Evolutionary conservation across 257 asterid species (phyloP), one percentile per base, ranked within the genome.

Genomic region (Cynanchum wilfordii): DNA sequence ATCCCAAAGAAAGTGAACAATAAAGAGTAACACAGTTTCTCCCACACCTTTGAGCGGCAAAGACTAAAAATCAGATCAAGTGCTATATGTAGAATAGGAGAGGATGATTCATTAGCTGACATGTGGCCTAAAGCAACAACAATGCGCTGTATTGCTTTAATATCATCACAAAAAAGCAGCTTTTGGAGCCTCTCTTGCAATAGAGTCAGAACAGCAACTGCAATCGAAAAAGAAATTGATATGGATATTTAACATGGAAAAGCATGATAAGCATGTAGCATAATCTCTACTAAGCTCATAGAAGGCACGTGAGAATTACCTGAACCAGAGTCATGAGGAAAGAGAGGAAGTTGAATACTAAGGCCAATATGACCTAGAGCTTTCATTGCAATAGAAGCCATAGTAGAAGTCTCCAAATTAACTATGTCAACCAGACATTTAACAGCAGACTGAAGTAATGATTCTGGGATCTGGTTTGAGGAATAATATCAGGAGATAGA

Each of bases 301-400:
- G 76, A 71, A 70, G 77, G 64, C 42, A 75, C 68, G 73, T 52
- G 73, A 56, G 66, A 80, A 36, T 20, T 73, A 94, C 99, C 97
- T 85, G 84, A 78, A 70, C 80, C 79, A 70, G 95, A 81, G 73
- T 85, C 96, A 75, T 81, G 73, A 75, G 74, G 85, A 82, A 91
- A 76, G 45, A 81, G 87, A 85, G 97, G 97, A 78, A 94, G 85
- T 69, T 90, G 88, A 72, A 80, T 70, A 71, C 93, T 80, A 77
- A 91, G 88, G 79, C 98, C 99, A 85, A 94, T 88, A 83, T 91
- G 97, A 77, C 99, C 99, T 80, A 94, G 85, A 60, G 98, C 89
- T 89, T 90, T 93, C 93, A 91, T 85, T 57, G 96, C 97, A 73
- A 84, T 83, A 49, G 96, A 91, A 85, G 99, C 98, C 83, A 91